Evolutionary conservation across 495 filamentous ascomycete genomes (phyloP).

Genomic region (Aspergillus conjunctus): DNA sequence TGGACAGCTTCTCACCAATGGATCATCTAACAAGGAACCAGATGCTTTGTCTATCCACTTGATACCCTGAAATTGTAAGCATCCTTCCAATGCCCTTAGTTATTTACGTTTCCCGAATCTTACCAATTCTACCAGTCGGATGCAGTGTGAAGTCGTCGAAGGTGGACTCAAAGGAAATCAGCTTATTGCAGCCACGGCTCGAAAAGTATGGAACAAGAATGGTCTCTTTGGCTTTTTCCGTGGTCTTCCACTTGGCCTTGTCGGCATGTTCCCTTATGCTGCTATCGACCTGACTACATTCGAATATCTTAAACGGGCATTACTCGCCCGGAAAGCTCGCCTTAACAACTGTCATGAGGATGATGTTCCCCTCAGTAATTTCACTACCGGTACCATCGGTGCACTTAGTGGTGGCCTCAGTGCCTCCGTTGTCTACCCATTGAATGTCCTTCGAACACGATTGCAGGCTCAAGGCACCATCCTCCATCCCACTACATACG

Average conservation of each 20-base stretch:
- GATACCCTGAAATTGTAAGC: conserved; percentile 95
- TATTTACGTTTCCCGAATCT: conserved; percentile 20
- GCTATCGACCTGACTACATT: conserved; percentile 96
- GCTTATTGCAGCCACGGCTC: conserved; percentile 77
- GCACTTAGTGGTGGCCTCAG: conserved; percentile 90
- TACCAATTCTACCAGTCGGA: conserved; percentile 55
- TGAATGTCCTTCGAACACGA: conserved; percentile 92
- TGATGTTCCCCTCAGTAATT: conserved; percentile 73
- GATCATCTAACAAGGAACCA: conserved; percentile 37
- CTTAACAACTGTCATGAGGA: conserved; percentile 74
- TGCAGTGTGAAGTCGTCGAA: conserved; percentile 91
- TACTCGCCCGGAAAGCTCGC: conserved; percentile 71
- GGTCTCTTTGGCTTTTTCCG: conserved; percentile 83
- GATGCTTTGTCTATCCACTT: conserved; percentile 91
- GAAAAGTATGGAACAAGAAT: conserved; percentile 78
- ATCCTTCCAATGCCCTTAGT: background rate
- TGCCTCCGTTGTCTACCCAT: conserved; percentile 89
- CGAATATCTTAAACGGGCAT: conserved; percentile 80
- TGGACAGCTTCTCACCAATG: background rate
- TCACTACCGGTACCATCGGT: conserved; percentile 80
- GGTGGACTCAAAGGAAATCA: conserved; percentile 83
- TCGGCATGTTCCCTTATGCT: conserved; percentile 97
- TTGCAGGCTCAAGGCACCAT: conserved; percentile 93
- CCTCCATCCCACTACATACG: conserved; percentile 88
- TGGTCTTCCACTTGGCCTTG: conserved; percentile 84